phyloP scores from a whole-genome alignment of 345 rosid genomes.

The Eucalyptus tenuipes region DNA sequence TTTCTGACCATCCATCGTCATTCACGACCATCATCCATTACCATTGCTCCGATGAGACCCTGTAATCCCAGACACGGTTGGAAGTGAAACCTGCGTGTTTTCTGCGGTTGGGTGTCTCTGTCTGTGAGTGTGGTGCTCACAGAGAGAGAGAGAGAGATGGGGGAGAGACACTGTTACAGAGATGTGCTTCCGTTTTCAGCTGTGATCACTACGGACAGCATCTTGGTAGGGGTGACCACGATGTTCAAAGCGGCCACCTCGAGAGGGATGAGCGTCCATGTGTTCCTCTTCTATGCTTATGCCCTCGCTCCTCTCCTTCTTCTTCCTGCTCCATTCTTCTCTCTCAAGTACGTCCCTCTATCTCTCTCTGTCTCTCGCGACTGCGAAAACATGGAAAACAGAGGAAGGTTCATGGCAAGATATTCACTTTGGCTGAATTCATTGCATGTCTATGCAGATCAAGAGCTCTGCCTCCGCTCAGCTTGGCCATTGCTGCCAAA shows the following conservation, averaged over 20 bases:
- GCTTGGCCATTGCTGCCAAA: background rate
- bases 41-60: background rate
- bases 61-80: background rate
- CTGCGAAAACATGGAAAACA: background rate
- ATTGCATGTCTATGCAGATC: background rate
- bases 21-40: background rate
- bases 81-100: background rate
- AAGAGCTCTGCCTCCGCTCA: background rate
- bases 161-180: background rate
- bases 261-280: slow-evolving; percentile 1
- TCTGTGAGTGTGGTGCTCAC: background rate
- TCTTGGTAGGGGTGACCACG: background rate
- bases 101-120: background rate
- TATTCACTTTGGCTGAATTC: background rate
- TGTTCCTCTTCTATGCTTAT: background rate
- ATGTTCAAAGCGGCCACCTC: background rate
- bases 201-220: background rate
- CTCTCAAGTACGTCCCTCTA: background rate
- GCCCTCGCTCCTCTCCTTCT: background rate
- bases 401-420: background rate
- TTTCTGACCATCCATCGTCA: background rate
- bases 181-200: background rate
- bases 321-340: background rate
- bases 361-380: too few species aligned
- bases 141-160: background rate